These are phyloP conservation scores for Acorus gramineus DNA, from an alignment of 106 monocot species.

Conservation along the genomic window DNA sequence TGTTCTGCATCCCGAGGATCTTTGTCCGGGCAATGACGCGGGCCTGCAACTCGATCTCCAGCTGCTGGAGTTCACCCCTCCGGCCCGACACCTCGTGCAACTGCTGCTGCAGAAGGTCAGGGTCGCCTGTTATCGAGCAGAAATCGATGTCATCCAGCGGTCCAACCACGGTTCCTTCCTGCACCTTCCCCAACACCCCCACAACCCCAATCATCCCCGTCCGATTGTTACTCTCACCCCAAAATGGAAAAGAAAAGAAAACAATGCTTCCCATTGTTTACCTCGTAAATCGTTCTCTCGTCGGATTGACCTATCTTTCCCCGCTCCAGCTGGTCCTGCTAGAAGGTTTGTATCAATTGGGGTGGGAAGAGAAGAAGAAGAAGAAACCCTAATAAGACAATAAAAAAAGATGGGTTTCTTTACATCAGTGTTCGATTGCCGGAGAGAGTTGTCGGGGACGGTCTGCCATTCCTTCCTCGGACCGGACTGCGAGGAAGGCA, in stretches of 20 bases:
- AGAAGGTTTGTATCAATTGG: background rate
- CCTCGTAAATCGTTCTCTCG: conserved; percentile 61
- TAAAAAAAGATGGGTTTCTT: background rate
- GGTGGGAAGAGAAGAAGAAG: background rate
- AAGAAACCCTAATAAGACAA: background rate
- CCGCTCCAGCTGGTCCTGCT: conserved; percentile 25
- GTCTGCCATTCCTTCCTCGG: conserved; percentile 58
- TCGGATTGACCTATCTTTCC: conserved; percentile 35
- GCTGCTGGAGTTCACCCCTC: conserved; percentile 43
- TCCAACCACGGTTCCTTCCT: conserved; percentile 25
- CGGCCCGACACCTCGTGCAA: conserved; percentile 35
- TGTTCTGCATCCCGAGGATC: conserved; percentile 34
- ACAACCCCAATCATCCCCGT: background rate
- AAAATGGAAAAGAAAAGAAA: background rate
- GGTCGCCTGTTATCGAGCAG: conserved; percentile 37
- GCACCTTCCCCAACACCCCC: conserved; percentile 18
- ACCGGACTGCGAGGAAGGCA: conserved; percentile 16
- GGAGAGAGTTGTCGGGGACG: conserved; percentile 33
- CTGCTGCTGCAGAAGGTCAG: conserved; percentile 31
- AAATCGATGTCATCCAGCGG: conserved; percentile 22
- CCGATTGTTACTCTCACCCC: background rate
- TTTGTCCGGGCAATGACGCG: conserved; percentile 30
- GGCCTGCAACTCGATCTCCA: conserved; percentile 51
- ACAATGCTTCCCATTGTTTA: conserved; percentile 2
- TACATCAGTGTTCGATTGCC: conserved; percentile 33